A percentile compares a stretch with the other conserved stretches of the same genome.
These are phyloP conservation scores for Amaranthus hypochondriacus DNA, from an alignment of 148 eudicot species.

Conservation along the genomic window DNA sequence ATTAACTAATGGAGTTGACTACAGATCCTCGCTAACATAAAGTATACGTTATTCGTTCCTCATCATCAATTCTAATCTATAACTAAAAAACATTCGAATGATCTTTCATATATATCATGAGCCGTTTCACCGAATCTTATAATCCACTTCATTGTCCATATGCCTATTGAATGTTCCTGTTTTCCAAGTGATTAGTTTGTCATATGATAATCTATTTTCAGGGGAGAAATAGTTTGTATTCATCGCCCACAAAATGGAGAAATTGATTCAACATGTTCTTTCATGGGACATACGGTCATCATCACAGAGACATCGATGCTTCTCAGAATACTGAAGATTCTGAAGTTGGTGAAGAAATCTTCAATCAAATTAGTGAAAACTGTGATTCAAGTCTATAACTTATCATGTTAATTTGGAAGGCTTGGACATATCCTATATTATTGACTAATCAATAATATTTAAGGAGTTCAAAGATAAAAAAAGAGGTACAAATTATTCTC, in stretches of 20 bases:
- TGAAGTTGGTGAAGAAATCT: conserved; percentile 24
- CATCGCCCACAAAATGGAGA: conserved; percentile 65
- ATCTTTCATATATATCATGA: too few species aligned
- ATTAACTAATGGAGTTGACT: too few species aligned
- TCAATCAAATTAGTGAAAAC: conserved; percentile 17
- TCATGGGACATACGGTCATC: conserved; percentile 93
- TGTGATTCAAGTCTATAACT: conserved; percentile 26
- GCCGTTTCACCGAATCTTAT: too few species aligned
- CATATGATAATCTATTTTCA: conserved; percentile 21
- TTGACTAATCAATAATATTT: conserved; percentile 19
- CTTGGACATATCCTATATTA: conserved; percentile 60
- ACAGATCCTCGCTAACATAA: too few species aligned
- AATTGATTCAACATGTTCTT: conserved; percentile 73
- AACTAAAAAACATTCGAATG: too few species aligned
- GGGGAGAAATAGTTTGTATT: conserved; percentile 61
- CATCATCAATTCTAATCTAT: too few species aligned
- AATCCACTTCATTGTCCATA: too few species aligned
- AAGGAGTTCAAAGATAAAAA: too few species aligned
- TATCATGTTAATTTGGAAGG: conserved; percentile 77
- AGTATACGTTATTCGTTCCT: too few species aligned
- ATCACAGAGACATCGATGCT: conserved; percentile 51
- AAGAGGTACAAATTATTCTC: too few species aligned
- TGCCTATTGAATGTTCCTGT: background rate
- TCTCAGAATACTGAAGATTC: conserved; percentile 15
- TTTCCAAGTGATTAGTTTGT: background rate